Evolutionary conservation across 306 rosid species (phyloP).

Genomic region (Sesbania bispinosa): DNA sequence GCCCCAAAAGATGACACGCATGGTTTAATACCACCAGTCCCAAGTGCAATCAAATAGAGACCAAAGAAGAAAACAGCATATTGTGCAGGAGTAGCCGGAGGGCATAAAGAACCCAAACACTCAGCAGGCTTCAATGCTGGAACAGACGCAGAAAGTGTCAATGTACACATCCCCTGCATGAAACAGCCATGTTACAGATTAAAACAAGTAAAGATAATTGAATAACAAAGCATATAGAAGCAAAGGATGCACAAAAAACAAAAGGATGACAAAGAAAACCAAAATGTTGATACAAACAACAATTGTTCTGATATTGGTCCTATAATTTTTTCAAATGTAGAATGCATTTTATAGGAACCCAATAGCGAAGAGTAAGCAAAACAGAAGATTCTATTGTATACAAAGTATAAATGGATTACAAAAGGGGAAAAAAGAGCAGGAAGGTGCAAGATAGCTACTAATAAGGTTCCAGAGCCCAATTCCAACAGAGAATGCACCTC

Average conservation of each 20-base stretch:
- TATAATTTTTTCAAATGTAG: neutral
- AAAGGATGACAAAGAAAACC: constrained; percentile 6
- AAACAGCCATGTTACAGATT: constrained; percentile 20
- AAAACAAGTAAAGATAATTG: constrained; percentile 17
- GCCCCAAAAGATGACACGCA: constrained; percentile 95
- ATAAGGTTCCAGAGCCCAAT: no score
- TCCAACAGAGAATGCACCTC: neutral
- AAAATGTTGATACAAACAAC: constrained; percentile 1
- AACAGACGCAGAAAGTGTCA: constrained; percentile 88
- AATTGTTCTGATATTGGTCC: neutral
- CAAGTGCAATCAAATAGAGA: constrained; percentile 93
- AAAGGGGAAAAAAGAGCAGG: no score
- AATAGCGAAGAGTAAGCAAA: no score
- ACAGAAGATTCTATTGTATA: no score
- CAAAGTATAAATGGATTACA: no score
- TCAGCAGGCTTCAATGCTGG: constrained; percentile 69
- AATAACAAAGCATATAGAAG: constrained; percentile 5
- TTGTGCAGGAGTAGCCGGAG: constrained; percentile 79
- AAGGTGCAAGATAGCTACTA: no score
- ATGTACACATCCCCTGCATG: constrained; percentile 89
- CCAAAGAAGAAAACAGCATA: constrained; percentile 84
- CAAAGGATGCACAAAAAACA: neutral
- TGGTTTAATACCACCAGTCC: constrained; percentile 96
- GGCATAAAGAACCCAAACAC: constrained; percentile 69
- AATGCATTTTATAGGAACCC: no score